Percentiles rank a stretch among this genome's conserved stretches.
These are phyloP conservation scores for Phytophthora megakarya DNA, from an alignment of 352 stramenopile species.

Conservation along the genomic window DNA sequence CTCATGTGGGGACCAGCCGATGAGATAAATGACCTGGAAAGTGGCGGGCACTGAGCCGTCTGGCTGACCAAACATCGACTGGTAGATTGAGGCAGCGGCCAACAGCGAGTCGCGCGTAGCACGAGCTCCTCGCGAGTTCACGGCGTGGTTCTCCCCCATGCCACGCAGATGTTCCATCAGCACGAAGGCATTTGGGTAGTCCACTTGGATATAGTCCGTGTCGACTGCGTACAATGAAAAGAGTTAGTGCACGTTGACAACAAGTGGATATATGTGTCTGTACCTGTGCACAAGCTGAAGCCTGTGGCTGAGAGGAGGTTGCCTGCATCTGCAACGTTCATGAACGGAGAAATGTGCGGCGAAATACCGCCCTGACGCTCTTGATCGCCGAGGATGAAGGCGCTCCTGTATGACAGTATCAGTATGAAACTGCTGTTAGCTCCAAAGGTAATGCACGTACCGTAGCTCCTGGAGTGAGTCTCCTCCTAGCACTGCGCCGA, in stretches of 20 bases:
- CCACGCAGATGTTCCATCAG: conserved; percentile 95
- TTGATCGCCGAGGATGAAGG: conserved; percentile 95
- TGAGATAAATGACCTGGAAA: conserved; percentile 98
- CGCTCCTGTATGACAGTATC: conserved; percentile 50
- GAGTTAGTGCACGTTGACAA: not conserved
- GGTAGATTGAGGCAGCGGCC: conserved; percentile 94
- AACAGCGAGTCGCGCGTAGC: conserved; percentile 94
- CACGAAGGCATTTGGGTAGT: conserved; percentile 94
- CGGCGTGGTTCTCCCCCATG: conserved; percentile 97
- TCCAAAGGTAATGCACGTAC: conserved; percentile 27
- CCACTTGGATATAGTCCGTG: conserved; percentile 95
- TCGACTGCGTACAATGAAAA: conserved; percentile 77
- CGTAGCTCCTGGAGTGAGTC: conserved; percentile 96
- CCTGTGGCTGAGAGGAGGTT: conserved; percentile 91
- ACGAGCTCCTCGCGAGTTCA: conserved; percentile 57
- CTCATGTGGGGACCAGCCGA: conserved; percentile 96
- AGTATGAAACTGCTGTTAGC: conserved; percentile 1
- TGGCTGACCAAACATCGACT: conserved; percentile 90
- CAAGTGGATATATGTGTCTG: not conserved
- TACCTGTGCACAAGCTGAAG: conserved; percentile 94
- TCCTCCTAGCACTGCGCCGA: conserved; percentile 95
- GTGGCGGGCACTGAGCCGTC: conserved; percentile 93
- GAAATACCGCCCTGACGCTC: conserved; percentile 95
- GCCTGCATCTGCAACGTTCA: conserved; percentile 95
- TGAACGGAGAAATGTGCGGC: conserved; percentile 95